A percentile compares a stretch with the other conserved stretches of the same genome.
These are phyloP conservation scores for Oxytropis ochrocephala DNA, from an alignment of 306 rosid genomes.

Conservation along the genomic window DNA sequence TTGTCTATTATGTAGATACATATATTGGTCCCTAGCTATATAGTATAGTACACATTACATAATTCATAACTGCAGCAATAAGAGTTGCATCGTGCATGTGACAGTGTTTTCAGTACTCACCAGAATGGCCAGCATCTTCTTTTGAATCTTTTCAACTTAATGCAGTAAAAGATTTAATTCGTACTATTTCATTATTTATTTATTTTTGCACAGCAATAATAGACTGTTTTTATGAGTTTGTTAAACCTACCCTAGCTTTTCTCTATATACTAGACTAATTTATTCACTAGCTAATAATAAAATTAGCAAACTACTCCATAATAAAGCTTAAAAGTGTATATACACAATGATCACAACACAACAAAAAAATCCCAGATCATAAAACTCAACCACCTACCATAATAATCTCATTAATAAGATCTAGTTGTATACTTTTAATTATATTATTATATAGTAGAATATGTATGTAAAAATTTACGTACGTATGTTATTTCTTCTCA, in stretches of 20 bases:
- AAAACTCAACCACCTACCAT: background rate
- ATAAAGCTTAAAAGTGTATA: background rate
- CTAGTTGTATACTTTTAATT: background rate
- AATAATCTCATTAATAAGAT: background rate
- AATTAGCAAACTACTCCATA: background rate
- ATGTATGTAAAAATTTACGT: background rate
- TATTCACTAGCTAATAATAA: background rate
- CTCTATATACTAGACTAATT: background rate
- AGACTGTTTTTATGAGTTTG: conserved; percentile 6
- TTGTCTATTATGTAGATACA: background rate
- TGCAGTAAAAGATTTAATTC: conserved; percentile 16
- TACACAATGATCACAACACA: background rate
- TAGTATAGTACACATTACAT: conserved; percentile 32
- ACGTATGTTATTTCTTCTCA: conserved; percentile 15
- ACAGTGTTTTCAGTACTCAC: conserved; percentile 34
- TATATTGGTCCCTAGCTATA: conserved; percentile 37
- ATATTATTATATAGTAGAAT: background rate
- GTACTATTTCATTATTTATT: conserved; percentile 2
- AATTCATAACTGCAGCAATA: conserved; percentile 36
- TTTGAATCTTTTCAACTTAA: conserved; percentile 27
- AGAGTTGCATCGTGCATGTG: conserved; percentile 37
- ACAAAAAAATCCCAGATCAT: conserved; percentile 1
- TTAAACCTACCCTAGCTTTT: conserved; percentile 23
- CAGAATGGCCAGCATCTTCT: conserved; percentile 33
- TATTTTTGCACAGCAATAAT: conserved; percentile 15